Percentiles rank a stretch among this genome's conserved stretches.
These are phyloP conservation scores for Canavalia ensiformis DNA, from an alignment of 306 rosid genomes.

Conservation along the genomic window DNA sequence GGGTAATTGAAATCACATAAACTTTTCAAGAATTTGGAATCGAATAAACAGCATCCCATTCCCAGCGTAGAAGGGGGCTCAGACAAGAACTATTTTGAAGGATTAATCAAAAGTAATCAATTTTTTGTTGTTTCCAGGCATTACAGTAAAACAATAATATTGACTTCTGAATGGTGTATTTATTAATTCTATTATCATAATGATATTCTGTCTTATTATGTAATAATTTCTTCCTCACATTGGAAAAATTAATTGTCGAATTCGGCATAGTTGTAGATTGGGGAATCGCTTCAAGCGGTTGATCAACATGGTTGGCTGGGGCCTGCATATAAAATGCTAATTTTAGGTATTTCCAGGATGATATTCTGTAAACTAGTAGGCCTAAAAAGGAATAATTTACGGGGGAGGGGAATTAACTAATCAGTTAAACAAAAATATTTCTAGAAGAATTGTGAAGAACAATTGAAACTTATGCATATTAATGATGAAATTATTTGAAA, in stretches of 20 bases:
- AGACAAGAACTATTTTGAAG: constrained; percentile 6
- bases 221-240: constrained; percentile 54
- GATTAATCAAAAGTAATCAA: constrained; percentile 11
- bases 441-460: background rate
- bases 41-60: too few relatives aligned
- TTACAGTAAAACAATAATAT: too few relatives aligned
- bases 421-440: constrained; percentile 6
- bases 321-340: constrained; percentile 52
- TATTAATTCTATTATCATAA: background rate
- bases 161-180: too few relatives aligned
- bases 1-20: constrained; percentile 1
- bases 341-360: background rate
- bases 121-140: too few relatives aligned
- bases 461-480: background rate
- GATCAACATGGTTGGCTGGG: constrained; percentile 43
- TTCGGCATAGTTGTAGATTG: constrained; percentile 51
- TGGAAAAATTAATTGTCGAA: constrained; percentile 59
- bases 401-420: background rate
- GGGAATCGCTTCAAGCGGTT: constrained; percentile 51
- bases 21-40: too few relatives aligned
- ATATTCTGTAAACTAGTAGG: background rate
- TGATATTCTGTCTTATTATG: constrained; percentile 5
- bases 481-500: background rate
- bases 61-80: background rate
- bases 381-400: background rate